Percentiles rank a stretch among this genome's conserved stretches.
Conservation (phyloP, 768 basidiomycete species). For the Glaciozyma antarctica region DNA sequence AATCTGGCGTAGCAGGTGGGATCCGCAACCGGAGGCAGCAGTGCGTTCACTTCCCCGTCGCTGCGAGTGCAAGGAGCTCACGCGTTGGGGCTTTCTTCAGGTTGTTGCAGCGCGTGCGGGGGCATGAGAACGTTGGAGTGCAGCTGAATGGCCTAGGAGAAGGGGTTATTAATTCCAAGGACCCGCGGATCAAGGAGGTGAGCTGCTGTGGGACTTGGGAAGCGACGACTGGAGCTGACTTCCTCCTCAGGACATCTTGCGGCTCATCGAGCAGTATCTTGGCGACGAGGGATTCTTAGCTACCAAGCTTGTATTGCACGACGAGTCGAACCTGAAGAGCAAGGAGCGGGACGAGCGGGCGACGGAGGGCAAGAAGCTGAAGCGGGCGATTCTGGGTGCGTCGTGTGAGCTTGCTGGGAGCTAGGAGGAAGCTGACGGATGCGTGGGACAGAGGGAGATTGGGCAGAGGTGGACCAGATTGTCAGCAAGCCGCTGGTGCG, state of each 20-base stretch:
- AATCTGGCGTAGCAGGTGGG: too few species aligned
- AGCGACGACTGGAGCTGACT: background rate
- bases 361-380: conserved; percentile 33
- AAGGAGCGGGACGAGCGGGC: conserved; percentile 12
- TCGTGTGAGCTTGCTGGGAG: background rate
- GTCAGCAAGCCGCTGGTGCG: conserved; percentile 32
- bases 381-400: conserved; percentile 35
- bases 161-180: background rate
- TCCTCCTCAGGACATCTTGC: conserved; percentile 33
- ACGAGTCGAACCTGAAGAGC: conserved; percentile 28
- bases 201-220: background rate
- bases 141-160: background rate
- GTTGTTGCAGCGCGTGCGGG: background rate
- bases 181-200: conserved; percentile 1
- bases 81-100: background rate
- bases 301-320: conserved; percentile 30
- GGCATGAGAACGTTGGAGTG: background rate
- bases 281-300: conserved; percentile 22
- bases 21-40: background rate
- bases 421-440: too few species aligned
- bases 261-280: conserved; percentile 35
- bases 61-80: background rate
- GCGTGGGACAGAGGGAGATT: conserved; percentile 35
- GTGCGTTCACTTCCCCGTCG: background rate
- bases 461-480: conserved; percentile 34